phyloP scores from a whole-genome alignment of 2,329 filamentous ascomycete species.

The Pseudogymnoascus sp. region DNA sequence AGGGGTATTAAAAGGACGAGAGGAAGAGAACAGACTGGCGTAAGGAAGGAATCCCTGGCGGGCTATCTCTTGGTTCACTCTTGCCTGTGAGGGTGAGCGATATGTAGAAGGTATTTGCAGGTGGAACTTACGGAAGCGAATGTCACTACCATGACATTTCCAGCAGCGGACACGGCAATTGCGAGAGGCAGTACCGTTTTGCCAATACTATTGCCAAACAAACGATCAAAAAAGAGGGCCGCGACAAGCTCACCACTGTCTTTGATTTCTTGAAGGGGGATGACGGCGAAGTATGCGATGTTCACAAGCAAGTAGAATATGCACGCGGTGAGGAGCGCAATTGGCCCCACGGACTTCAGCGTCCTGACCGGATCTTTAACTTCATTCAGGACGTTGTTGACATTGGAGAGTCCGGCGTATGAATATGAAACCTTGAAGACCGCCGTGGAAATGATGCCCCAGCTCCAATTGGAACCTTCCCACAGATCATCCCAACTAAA shows the following conservation, averaged over 20 bases:
- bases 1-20: conserved; percentile 20
- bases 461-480: conserved; percentile 60
- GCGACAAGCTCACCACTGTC: conserved; percentile 46
- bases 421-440: conserved; percentile 49
- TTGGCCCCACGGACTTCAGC: conserved; percentile 46
- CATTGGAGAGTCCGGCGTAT: conserved; percentile 44
- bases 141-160: conserved; percentile 41
- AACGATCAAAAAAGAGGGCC: conserved; percentile 47
- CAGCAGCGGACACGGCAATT: conserved; percentile 38
- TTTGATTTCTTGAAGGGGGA: conserved; percentile 47
- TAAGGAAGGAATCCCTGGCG: conserved; percentile 40
- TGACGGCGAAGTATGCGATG: conserved; percentile 51
- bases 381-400: conserved; percentile 49
- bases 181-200: conserved; percentile 37
- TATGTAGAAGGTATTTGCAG: not conserved
- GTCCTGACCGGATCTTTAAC: conserved; percentile 48
- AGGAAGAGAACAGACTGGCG: conserved; percentile 27
- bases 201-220: conserved; percentile 36
- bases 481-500: conserved; percentile 45
- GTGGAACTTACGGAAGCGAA: conserved; percentile 44
- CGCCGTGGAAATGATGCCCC: conserved; percentile 50
- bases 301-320: conserved; percentile 49
- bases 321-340: conserved; percentile 44
- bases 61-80: conserved; percentile 41
- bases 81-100: conserved; percentile 29